Conservation (phyloP, 1,284 basidiomycete genomes). For the Heliocybe sulcata region DNA sequence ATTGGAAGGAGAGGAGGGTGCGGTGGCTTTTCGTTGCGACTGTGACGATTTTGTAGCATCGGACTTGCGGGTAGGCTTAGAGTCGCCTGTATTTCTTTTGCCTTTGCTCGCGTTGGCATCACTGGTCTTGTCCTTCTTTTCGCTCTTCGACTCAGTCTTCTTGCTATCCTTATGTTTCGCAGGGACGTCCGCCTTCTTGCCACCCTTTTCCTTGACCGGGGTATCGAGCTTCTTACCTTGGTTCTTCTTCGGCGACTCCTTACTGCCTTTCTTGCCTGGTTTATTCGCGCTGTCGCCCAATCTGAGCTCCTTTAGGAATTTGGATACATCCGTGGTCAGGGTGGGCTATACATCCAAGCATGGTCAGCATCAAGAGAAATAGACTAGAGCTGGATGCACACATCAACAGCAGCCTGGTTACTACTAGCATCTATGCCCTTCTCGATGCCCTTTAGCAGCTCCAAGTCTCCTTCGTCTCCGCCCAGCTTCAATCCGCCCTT, state of each 20-base stretch:
- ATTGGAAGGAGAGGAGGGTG: neutral
- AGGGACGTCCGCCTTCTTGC: neutral
- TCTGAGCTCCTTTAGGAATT: constrained; percentile 52
- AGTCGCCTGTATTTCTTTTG: neutral
- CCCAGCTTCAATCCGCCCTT: constrained; percentile 26
- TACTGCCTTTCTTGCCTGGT: constrained; percentile 1
- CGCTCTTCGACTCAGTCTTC: too few species aligned
- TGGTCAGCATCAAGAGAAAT: neutral
- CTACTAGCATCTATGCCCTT: constrained; percentile 19
- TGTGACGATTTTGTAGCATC: neutral
- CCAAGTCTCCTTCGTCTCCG: constrained; percentile 41
- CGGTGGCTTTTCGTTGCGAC: neutral
- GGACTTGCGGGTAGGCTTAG: neutral
- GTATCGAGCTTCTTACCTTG: neutral
- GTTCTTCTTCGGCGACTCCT: neutral
- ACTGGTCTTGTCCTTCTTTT: too few species aligned
- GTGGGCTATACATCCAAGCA: constrained; percentile 22
- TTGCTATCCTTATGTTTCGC: neutral
- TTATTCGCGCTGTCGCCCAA: constrained; percentile 20
- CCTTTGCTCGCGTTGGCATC: neutral
- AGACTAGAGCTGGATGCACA: constrained; percentile 7
- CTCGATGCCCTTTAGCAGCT: constrained; percentile 36
- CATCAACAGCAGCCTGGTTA: constrained; percentile 14
- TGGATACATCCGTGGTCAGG: constrained; percentile 47
- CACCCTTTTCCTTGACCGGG: neutral